Percentiles rank a stretch among this genome's conserved stretches.
These are phyloP conservation scores for Apiospora pterosperma DNA, from an alignment of 2,329 filamentous ascomycete species.

Conservation along the genomic window DNA sequence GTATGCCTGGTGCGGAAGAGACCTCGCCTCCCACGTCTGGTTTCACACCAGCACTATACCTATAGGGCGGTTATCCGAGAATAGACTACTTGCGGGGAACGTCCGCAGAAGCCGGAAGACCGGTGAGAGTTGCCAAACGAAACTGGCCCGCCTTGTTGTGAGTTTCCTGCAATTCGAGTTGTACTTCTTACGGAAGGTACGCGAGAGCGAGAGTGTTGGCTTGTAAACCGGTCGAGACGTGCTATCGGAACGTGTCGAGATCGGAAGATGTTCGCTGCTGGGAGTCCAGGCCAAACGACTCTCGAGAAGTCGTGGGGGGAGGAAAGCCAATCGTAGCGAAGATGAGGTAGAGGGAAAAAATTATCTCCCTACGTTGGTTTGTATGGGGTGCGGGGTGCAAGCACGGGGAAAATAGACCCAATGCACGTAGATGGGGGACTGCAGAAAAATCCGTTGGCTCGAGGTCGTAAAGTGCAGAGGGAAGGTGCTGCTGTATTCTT, in stretches of 20 bases:
- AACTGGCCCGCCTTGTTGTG: neutral
- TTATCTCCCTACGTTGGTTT: neutral
- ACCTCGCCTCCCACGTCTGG: constrained; percentile 3
- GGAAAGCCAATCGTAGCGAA: neutral
- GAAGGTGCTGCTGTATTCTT: neutral
- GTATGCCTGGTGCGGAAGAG: constrained; percentile 7
- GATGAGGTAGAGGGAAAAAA: neutral
- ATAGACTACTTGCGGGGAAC: neutral
- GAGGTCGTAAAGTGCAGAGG: neutral
- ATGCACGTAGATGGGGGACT: neutral
- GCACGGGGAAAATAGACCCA: neutral
- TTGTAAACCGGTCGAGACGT: neutral
- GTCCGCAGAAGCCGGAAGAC: neutral
- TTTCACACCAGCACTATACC: constrained; percentile 1
- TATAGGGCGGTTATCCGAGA: neutral
- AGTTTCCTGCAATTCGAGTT: neutral
- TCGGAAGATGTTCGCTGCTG: neutral
- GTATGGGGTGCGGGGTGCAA: neutral
- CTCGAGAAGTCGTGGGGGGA: neutral
- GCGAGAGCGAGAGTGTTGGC: neutral
- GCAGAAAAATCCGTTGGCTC: neutral
- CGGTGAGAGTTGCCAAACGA: neutral
- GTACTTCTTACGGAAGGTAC: neutral
- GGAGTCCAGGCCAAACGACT: neutral
- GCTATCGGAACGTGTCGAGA: neutral